Evolutionary conservation across 2,329 filamentous ascomycete species (phyloP).

Genomic region (Nemania serpens): DNA sequence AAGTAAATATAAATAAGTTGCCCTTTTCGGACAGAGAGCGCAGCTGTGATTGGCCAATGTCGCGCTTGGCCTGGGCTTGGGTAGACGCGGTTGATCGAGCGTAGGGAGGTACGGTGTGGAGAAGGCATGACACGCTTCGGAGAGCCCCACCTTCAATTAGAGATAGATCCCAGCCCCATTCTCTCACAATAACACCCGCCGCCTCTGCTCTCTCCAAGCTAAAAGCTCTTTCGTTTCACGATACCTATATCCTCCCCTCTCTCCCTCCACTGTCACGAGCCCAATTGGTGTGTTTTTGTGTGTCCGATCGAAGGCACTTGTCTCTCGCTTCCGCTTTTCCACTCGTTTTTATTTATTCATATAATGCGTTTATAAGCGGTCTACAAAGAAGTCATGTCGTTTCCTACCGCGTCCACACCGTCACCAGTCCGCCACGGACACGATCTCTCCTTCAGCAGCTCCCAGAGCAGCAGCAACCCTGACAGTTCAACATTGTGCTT

Average conservation of each 20-base stretch:
- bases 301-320: conserved; percentile 2
- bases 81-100: conserved; percentile 32
- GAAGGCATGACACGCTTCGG: conserved; percentile 35
- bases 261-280: background rate
- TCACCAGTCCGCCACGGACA: conserved; percentile 31
- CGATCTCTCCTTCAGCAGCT: conserved; percentile 36
- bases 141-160: conserved; percentile 25
- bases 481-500: conserved; percentile 42
- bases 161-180: conserved; percentile 28
- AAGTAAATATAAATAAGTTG: conserved; percentile 40
- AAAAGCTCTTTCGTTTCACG: conserved; percentile 19
- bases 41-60: conserved; percentile 35
- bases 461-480: conserved; percentile 37
- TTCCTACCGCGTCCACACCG: conserved; percentile 37
- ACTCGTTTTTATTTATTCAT: conserved; percentile 20
- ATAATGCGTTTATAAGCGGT: conserved; percentile 35
- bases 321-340: conserved; percentile 17
- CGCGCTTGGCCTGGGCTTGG: conserved; percentile 20
- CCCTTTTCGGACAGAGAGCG: conserved; percentile 35
- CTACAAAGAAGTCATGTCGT: conserved; percentile 31
- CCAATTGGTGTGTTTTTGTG: conserved; percentile 1
- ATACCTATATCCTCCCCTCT: conserved; percentile 16
- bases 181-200: conserved; percentile 32
- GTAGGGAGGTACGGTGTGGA: conserved; percentile 29
- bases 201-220: conserved; percentile 9